phyloP scores from a whole-genome alignment of 139 green algal genomes.

The Nannochloris sp. region DNA sequence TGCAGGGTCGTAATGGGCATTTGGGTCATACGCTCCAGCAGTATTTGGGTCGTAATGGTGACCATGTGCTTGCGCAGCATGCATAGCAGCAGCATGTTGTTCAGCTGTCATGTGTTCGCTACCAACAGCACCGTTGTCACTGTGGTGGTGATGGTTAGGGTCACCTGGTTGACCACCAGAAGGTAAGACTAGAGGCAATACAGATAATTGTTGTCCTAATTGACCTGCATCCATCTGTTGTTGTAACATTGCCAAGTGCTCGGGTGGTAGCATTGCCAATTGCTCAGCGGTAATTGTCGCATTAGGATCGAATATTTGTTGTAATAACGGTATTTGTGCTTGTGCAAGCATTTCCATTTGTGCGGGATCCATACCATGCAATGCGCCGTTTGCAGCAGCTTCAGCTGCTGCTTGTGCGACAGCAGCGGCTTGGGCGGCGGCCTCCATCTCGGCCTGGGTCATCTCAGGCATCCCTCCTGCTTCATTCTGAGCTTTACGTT shows the following conservation, averaged over 20 bases:
- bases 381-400: background rate
- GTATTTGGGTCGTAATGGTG: background rate
- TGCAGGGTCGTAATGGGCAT: background rate
- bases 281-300: constrained; percentile 1
- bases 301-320: constrained; percentile 6
- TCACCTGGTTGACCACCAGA: too few relatives aligned
- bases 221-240: background rate
- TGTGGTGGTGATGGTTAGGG: constrained; percentile 1
- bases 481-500: background rate
- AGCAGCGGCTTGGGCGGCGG: background rate
- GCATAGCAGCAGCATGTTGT: background rate
- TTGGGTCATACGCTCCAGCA: too few relatives aligned
- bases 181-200: background rate
- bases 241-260: constrained; percentile 8
- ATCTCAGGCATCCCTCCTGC: background rate
- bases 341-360: background rate
- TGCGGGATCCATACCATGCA: background rate
- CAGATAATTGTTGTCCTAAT: background rate
- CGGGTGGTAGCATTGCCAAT: background rate
- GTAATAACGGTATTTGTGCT: background rate
- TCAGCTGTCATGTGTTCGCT: too few relatives aligned
- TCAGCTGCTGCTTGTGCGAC: background rate
- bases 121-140: background rate
- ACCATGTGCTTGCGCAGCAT: background rate
- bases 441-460: background rate